Evolutionary conservation across 129 eudicot species (phyloP).

Genomic region (Chrysanthemum seticuspe): DNA sequence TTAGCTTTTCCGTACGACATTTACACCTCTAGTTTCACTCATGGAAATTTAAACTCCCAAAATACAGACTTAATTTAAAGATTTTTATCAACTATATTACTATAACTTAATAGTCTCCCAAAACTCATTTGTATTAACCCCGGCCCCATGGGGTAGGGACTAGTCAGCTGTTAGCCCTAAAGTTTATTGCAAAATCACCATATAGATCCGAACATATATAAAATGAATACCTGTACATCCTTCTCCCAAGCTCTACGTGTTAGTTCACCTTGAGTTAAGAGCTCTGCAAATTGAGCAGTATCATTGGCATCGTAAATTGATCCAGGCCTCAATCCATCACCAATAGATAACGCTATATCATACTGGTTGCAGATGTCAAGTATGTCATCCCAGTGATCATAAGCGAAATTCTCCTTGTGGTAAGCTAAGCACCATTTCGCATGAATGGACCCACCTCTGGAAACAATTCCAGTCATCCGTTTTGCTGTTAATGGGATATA

Average conservation of each 20-base stretch:
- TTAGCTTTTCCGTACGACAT: too few species aligned
- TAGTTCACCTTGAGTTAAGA: constrained; percentile 93
- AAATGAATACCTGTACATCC: constrained; percentile 85
- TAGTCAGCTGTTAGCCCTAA: too few species aligned
- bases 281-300: constrained; percentile 97
- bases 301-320: constrained; percentile 99
- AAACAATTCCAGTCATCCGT: constrained; percentile 96
- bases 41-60: not conserved
- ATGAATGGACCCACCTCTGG: constrained; percentile 98
- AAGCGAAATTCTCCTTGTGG: constrained; percentile 95
- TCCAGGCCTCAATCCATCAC: constrained; percentile 97
- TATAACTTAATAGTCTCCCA: too few species aligned
- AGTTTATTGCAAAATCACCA: not conserved
- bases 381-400: constrained; percentile 99
- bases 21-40: too few species aligned
- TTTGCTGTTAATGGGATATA: constrained; percentile 94
- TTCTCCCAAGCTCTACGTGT: constrained; percentile 96
- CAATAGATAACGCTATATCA: constrained; percentile 91
- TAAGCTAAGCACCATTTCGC: constrained; percentile 99
- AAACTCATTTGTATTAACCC: too few species aligned
- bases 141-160: too few species aligned
- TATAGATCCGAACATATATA: not conserved
- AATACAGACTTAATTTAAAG: too few species aligned
- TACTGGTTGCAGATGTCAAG: constrained; percentile 95
- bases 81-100: too few species aligned